Conservation (phyloP, 2,329 filamentous ascomycete genomes). For the Aspergillaceae sp. region DNA sequence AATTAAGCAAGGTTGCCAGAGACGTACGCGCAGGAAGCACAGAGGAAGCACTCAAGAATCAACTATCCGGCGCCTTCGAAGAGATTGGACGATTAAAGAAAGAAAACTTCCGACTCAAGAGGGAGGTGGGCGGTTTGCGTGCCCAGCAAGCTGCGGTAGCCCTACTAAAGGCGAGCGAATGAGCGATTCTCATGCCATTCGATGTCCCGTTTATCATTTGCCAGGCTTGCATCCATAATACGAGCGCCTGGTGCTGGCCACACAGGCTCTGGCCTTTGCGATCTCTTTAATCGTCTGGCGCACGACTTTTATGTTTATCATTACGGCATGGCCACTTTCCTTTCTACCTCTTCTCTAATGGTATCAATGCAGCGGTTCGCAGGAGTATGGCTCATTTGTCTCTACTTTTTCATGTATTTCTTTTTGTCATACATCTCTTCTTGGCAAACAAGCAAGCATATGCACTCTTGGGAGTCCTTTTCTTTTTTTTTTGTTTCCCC, state of each 20-base stretch:
- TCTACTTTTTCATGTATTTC: too few species aligned
- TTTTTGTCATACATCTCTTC: not conserved
- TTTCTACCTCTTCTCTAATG: slow-evolving; percentile 6
- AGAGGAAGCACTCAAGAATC: slow-evolving; percentile 65
- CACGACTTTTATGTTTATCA: slow-evolving; percentile 12
- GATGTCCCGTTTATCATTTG: not conserved
- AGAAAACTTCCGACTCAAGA: slow-evolving; percentile 74
- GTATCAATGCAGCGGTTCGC: slow-evolving; percentile 6
- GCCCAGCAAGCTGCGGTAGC: slow-evolving; percentile 36
- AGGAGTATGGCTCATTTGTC: not conserved
- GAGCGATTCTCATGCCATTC: slow-evolving; percentile 6
- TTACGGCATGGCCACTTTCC: slow-evolving; percentile 6
- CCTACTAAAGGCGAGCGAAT: slow-evolving; percentile 23
- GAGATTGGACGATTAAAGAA: slow-evolving; percentile 70
- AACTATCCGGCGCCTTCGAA: slow-evolving; percentile 65
- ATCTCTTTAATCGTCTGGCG: not conserved
- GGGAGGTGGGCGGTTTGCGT: slow-evolving; percentile 67
- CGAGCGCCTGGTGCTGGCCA: slow-evolving; percentile 5
- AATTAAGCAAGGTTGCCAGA: slow-evolving; percentile 72
- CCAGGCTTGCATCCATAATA: not conserved
- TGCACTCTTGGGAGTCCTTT: not conserved
- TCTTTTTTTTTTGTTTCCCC: not conserved
- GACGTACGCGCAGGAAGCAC: slow-evolving; percentile 68
- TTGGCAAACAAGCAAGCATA: not conserved
- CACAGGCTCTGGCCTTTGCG: slow-evolving; percentile 1